Percentiles rank a stretch among this genome's conserved stretches.
Conservation (phyloP, 768 basidiomycete species). For the Rhodotorula kratochvilovae region DNA sequence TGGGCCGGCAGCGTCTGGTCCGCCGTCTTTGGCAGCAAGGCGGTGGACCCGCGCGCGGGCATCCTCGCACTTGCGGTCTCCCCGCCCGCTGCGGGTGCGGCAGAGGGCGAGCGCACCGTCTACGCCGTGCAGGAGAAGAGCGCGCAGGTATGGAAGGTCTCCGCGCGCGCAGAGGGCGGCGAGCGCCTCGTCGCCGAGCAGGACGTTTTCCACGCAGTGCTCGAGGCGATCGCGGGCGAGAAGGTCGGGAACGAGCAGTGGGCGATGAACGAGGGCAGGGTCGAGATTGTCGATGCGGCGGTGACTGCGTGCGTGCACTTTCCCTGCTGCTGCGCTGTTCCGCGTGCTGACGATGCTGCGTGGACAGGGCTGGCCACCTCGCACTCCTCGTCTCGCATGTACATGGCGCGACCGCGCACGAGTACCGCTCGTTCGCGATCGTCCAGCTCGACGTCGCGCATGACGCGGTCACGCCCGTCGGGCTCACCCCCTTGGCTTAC, state of each 20-base stretch:
- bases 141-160: conserved; percentile 37
- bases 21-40: conserved; percentile 41
- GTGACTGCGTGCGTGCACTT: conserved; percentile 5
- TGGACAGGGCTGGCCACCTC: conserved; percentile 39
- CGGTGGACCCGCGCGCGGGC: conserved; percentile 38
- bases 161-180: conserved; percentile 14
- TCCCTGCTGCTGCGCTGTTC: too few species aligned
- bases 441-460: conserved; percentile 37
- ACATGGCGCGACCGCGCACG: conserved; percentile 21
- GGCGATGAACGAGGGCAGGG: conserved; percentile 39
- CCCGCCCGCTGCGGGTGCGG: conserved; percentile 19
- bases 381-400: conserved; percentile 45
- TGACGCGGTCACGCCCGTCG: conserved; percentile 2
- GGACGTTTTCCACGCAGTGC: conserved; percentile 23
- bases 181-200: conserved; percentile 33
- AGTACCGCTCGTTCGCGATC: conserved; percentile 43
- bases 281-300: conserved; percentile 45
- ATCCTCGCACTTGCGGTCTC: conserved; percentile 34
- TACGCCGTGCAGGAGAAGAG: conserved; percentile 39
- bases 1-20: conserved; percentile 46
- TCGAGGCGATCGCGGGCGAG: conserved; percentile 37
- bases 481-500: conserved; percentile 27
- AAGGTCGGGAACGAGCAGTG: conserved; percentile 43
- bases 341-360: too few species aligned
- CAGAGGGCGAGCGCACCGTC: conserved; percentile 35